Conservation (phyloP, 495 filamentous ascomycete species). For the Penicillium paradoxum region DNA sequence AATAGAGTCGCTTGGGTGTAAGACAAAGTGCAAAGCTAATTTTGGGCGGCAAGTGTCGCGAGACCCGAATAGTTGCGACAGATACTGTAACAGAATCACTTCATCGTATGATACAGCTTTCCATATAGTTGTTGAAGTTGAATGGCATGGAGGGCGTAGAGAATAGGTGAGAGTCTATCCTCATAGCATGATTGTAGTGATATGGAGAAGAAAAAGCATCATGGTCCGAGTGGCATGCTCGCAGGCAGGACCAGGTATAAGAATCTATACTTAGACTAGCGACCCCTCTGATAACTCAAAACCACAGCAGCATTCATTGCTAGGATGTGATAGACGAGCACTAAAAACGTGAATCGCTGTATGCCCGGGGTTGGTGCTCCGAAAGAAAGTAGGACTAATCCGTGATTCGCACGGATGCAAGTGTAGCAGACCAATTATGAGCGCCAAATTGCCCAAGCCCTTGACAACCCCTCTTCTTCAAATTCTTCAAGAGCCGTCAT, state of each 20-base stretch:
- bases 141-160: neutral
- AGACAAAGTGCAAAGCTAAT: neutral
- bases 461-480: conserved; percentile 10
- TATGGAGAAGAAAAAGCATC: conserved; percentile 3
- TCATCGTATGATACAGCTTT: neutral
- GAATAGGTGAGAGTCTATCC: conserved; percentile 2
- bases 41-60: neutral
- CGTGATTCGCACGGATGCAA: conserved; percentile 24
- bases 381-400: neutral
- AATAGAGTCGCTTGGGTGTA: conserved; percentile 1
- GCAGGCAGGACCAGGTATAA: conserved; percentile 11
- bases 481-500: conserved; percentile 15
- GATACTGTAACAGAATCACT: neutral
- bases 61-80: neutral
- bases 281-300: neutral
- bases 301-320: neutral
- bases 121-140: neutral
- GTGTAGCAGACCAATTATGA: conserved; percentile 13
- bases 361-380: conserved; percentile 7
- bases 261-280: conserved; percentile 25
- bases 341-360: conserved; percentile 15
- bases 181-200: conserved; percentile 7
- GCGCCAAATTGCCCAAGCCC: neutral
- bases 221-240: conserved; percentile 1
- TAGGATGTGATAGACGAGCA: conserved; percentile 16